Percentiles rank a stretch among this genome's conserved stretches.
phyloP scores from a whole-genome alignment of 306 rosid species.

The Trichosanthes truncata region DNA sequence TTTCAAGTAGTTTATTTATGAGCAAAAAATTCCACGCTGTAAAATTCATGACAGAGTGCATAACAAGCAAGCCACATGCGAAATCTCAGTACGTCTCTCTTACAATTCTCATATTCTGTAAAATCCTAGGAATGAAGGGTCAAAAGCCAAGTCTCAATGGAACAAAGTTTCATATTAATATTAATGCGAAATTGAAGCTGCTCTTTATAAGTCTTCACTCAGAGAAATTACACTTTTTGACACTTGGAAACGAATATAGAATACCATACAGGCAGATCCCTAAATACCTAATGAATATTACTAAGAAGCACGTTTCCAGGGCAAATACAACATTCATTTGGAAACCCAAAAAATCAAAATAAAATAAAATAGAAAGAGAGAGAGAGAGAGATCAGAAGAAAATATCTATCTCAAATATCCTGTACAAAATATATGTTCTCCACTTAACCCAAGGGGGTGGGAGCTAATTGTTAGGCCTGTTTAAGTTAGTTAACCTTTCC shows the following conservation, averaged over 20 bases:
- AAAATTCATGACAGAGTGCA: too few relatives aligned
- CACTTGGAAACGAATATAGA: not conserved
- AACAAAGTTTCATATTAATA: not conserved
- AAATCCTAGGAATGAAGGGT: not conserved
- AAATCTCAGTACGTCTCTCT: too few relatives aligned
- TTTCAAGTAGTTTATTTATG: too few relatives aligned
- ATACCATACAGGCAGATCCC: not conserved
- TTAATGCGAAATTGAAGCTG: not conserved
- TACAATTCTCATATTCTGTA: not conserved
- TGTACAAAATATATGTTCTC: conserved; percentile 52
- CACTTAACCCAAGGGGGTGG: conserved; percentile 25
- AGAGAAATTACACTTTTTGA: not conserved
- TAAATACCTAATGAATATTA: not conserved
- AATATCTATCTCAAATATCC: conserved; percentile 35
- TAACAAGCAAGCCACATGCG: too few relatives aligned
- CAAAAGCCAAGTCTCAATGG: not conserved
- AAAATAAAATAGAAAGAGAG: not conserved
- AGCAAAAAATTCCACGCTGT: too few relatives aligned
- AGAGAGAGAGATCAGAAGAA: conserved; percentile 6
- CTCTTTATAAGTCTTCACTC: not conserved
- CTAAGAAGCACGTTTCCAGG: not conserved
- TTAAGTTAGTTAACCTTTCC: conserved; percentile 77
- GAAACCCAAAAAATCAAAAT: conserved; percentile 10
- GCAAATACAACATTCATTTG: conserved; percentile 4
- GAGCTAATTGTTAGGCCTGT: conserved; percentile 31